Evolutionary conservation across 176 grass and related monocot genomes (phyloP), one percentile per base, ranked within the genome.

Genomic region (Hyparrhenia diplandra): DNA sequence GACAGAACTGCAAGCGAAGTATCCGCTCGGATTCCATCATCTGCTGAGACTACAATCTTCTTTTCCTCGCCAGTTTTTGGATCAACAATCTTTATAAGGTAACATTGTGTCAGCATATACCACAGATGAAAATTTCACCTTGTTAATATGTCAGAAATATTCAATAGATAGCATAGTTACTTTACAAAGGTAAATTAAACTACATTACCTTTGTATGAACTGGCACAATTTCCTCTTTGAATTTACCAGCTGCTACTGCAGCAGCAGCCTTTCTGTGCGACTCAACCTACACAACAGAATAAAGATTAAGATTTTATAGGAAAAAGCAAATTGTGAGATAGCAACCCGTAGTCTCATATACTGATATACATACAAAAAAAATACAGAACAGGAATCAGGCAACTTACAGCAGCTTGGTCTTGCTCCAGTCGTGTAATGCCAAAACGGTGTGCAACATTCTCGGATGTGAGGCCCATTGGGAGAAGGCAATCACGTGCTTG

Each of bases 381-480:
- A 11, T 31, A 76, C 32, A 64, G 55, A 69, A 72, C 13, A 41
- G 84, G 21, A 83, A 87, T 71, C 51, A 78, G 10, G 28, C 70
- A 79, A 89, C 83, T 74, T 85, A 95, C 96, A 86, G 92, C 88
- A 85, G 88, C 86, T 84, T 88, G 86, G 71, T 95, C 90, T 84
- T 99, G 96, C 76, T 95, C 92, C 61, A 89, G 69, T 25, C 92
- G 89, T 85, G 86, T 93, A 91, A 99, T 73, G 59, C 92, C 92
- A 82, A 82, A 93, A n/a, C 82, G 90, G 24, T 91, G 75, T 62
- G 92, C 92, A 84, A 99, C 92, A 88, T 95, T 99, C 76, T 99
- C 96, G 21, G 90, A 99, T 58, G 92, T 99, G 41, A 95, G 82
- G 63, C 92, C 92, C 96, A 99, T 99, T 62, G 92, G 96, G 66